Conservation (phyloP, 345 rosid genomes). For the Carallia pectinifolia region DNA sequence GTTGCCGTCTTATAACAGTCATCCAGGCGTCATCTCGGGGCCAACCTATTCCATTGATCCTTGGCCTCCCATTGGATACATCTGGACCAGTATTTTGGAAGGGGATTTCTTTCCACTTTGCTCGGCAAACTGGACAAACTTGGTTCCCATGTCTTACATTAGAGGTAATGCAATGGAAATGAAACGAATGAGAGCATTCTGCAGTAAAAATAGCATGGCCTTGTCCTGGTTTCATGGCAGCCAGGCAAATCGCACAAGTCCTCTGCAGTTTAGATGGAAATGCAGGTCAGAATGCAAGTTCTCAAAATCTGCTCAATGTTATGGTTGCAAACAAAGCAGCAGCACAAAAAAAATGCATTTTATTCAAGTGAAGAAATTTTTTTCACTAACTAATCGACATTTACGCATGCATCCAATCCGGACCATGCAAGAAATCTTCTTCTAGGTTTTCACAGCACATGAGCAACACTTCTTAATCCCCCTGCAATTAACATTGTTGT, state of each 20-base stretch:
- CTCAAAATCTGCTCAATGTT: too few relatives aligned
- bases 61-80: slow-evolving; percentile 13
- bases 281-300: slow-evolving; percentile 17
- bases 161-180: slow-evolving; percentile 32
- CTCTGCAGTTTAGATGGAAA: slow-evolving; percentile 51
- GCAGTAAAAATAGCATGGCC: slow-evolving; percentile 33
- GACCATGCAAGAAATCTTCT: not conserved
- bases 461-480: not conserved
- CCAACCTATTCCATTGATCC: slow-evolving; percentile 17
- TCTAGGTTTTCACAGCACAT: not conserved
- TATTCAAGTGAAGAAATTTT: not conserved
- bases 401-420: not conserved
- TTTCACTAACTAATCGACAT: not conserved
- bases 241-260: slow-evolving; percentile 36
- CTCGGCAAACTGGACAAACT: slow-evolving; percentile 33
- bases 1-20: slow-evolving; percentile 22
- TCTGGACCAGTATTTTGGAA: slow-evolving; percentile 18
- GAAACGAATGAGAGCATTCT: slow-evolving; percentile 33
- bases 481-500: too few relatives aligned
- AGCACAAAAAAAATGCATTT: not conserved
- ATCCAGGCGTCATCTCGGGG: slow-evolving; percentile 22
- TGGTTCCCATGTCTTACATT: slow-evolving; percentile 31
- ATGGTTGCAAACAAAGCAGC: not conserved
- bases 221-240: slow-evolving; percentile 25
- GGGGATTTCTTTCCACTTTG: slow-evolving; percentile 36